Base-by-base conservation (phyloP, 148 eudicot species). In the Persicaria maculosa region DNA sequence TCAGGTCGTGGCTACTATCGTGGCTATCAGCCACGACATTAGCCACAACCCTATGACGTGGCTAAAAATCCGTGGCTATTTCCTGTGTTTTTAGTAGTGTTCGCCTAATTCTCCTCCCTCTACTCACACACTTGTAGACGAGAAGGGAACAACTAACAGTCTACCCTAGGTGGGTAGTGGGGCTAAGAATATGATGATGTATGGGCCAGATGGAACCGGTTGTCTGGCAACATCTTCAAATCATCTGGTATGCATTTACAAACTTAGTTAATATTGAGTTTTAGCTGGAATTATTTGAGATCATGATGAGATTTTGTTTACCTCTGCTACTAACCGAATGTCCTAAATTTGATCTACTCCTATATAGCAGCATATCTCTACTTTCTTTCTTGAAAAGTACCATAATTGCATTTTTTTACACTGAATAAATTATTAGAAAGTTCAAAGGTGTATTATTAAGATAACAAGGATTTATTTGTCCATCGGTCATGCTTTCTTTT, bases 61-160 rank as follows among this genome's bases (percentile, higher is more conserved):
- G n/a, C n/a, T n/a, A n/a, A n/a, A n/a, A n/a, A n/a, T n/a, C n/a
- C n/a, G n/a, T n/a, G n/a, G n/a, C n/a, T n/a, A n/a, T n/a, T n/a
- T n/a, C n/a, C n/a, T n/a, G n/a, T n/a, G n/a, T n/a, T n/a, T n/a
- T n/a, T n/a, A n/a, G n/a, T n/a, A n/a, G n/a, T n/a, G n/a, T 74
- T 92, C 97, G 25, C 97, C 99, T 52, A 91, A 84, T 86, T 88
- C 99, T 72, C 97, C 97, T 76, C 85, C 91, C 78, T 95, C 99
- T 79, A 88, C 97, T 74, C 96, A 95, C 79, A 95, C 99, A 22
- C 92, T 96, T 75, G 99, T 96, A 72, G 97, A 95, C 79, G 99
- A 93, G 47, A 87, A 87, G 73, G 88, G 86, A 46, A 77, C 91
- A 0, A 81, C 87, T 72, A 92, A 81, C 77, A 86, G 90, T 80